Evolutionary conservation across 306 rosid species (phyloP), one percentile per base, ranked within the genome.

Genomic region (Quercus dentata): DNA sequence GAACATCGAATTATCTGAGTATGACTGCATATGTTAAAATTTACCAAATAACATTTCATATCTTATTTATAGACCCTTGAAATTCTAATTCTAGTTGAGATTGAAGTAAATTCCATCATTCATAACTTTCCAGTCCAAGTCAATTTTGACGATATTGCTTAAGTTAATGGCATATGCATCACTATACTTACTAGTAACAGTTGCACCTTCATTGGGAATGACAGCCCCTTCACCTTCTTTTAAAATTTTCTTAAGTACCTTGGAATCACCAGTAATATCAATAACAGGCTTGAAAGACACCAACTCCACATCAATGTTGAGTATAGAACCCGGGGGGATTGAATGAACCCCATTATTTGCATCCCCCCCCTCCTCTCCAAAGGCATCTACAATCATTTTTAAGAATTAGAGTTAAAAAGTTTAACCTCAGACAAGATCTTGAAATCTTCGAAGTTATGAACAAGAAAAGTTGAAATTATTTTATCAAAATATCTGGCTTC

Each of bases 261-360:
- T 90, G 79, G 82, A 84, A 82, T 87, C 91, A 27, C 94, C 92
- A 31, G 84, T 90, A 81, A 90, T 83, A 84, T 92, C 84, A 75
- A 90, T 83, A 76, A 90, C 94, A 57, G 88, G 86, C 80, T 92
- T 90, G 86, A 87, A 88, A 71, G 92, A 90, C 31, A 85, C 84
- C 85, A 92, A 85, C 82, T 92, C 90, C 38, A 87, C 70, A 84
- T 85, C 81, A 84, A 90, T 69, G 81, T 70, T 79, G 74, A 92
- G 82, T 74, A 85, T 75, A 59, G 97, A 88, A 78, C 78, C 55
- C 51, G 86, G 79, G 2, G 85, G 90, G 51, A 90, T 78, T 56
- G 84, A 84, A 78, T 44, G 79, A 71, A 88, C 11, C 73, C 90
- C 82, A 69, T 79, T 76, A 28, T 74, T 58, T 70, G 87, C 79